Base-by-base conservation (phyloP, 2,329 filamentous ascomycete genomes). In the Arthrobotrys iridis region DNA sequence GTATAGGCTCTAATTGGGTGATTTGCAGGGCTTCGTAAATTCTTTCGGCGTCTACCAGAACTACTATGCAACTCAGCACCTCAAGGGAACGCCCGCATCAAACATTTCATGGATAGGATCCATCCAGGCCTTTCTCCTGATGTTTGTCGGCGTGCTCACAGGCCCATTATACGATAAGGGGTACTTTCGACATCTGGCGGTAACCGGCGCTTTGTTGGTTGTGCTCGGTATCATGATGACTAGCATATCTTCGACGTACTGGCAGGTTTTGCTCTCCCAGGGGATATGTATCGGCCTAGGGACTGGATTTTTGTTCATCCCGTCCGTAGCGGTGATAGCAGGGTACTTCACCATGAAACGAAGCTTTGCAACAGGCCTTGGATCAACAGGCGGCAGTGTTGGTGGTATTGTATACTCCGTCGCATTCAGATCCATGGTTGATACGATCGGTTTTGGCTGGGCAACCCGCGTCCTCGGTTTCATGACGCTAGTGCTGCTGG, bases 221-320 rank as follows among this genome's bases (percentile, higher is more conserved):
- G 82, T 85, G 3, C 81, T 87, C 11, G 85, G 85, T 1, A 81
- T 84, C 77, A 84, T 86, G 80, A 84, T 83, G 79, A 81, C 81
- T 1, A 82, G 81, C 67, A 65, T 84, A 7, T 79, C 80, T 43
- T 82, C 79, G 4, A 77, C 81, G 57, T 87, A 87, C 80, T 87
- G 84, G 84, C 85, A 87, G 77, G 79, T 88, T 41, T 81, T 88
- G 37, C 81, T 88, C 10, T 82, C 85, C 0, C 87, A 88, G 79
- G 87, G 87, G 13, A 64, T 87, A 30, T 85, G 85, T 71, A 82
- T 86, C 76, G 87, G 87, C 0, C 59, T 89, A 0, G 86, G 85
- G 1, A 81, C 79, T 6, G 83, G 85, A 2, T 78, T 82, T 7
- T 50, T 84, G 2, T 85, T 84, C 52, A 66, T 83, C 0, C 84